Base-by-base conservation (phyloP, 805 yeast genomes). In the Candida insectalens region DNA sequence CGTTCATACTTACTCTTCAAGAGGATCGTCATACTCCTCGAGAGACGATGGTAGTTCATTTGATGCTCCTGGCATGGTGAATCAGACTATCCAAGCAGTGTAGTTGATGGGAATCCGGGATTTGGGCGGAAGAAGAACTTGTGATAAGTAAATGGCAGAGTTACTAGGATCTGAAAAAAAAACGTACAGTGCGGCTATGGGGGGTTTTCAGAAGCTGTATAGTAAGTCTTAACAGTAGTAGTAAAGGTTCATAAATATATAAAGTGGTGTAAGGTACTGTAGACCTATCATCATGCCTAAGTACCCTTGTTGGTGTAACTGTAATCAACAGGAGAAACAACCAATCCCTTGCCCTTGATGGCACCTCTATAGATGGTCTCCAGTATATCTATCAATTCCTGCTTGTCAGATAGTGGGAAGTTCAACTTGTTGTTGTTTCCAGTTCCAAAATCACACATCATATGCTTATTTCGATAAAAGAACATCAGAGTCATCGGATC, bases 361-460 rank as follows among this genome's bases (percentile, higher is more conserved):
- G 97, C 97, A 0, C 96, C 96, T 41, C 96, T 59, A 55, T 81
- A 92, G 1, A 89, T 74, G 0, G 88, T 79, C 50, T 92, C 98
- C 8, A 92, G 60, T 20, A 92, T 81, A 55, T 89, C 97, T 15
- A 92, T 82, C 65, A 92, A 58, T 45, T 87, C 96, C 53, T 89
- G 96, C 40, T 80, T 77, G 51, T 83, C 83, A 27, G 73, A 77
- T 16, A 81, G 53, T 9, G 74, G 67, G 57, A 89, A 89, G 50
- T 85, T 87, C 62, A 92, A 63, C 64, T 92, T 89, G 64, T 92
- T 92, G 58, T 92, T 92, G 53, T 92, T 87, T 21, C 98, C 98
- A 0, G 97, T 92, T 2, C 98, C 98, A 56, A 88, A 87, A 63
- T 92, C 98, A 58, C 96, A 84, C 94, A 92, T 77, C 94, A 89